Evolutionary conservation across 257 asterid genomes (phyloP).

Genomic region (Nicotiana tomentosiformis): DNA sequence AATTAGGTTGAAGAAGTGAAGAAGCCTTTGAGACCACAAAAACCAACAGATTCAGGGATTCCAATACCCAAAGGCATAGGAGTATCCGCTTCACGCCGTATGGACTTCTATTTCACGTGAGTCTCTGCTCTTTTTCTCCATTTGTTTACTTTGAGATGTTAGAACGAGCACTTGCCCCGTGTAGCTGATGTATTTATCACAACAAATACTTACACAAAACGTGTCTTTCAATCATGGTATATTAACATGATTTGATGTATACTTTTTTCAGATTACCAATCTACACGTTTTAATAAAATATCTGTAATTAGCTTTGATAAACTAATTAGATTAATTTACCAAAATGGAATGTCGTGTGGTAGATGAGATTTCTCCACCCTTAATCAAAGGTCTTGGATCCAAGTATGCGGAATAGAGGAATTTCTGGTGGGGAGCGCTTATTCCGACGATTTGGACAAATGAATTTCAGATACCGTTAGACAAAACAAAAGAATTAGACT

Average conservation of each 20-base stretch:
- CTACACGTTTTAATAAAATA: too few relatives aligned
- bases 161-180: not conserved
- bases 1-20: constrained; percentile 52
- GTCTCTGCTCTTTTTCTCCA: not conserved
- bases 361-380: too few relatives aligned
- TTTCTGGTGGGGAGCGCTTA: too few relatives aligned
- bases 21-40: constrained; percentile 44
- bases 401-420: too few relatives aligned
- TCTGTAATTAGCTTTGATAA: too few relatives aligned
- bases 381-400: too few relatives aligned
- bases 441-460: too few relatives aligned
- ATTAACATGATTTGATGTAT: not conserved
- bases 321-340: too few relatives aligned
- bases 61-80: constrained; percentile 43
- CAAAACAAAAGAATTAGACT: not conserved
- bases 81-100: constrained; percentile 21
- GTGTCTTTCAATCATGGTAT: not conserved
- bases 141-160: not conserved
- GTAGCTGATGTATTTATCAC: too few relatives aligned
- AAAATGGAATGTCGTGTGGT: too few relatives aligned
- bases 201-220: not conserved
- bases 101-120: constrained; percentile 64
- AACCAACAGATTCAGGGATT: constrained; percentile 39
- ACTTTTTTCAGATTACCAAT: too few relatives aligned
- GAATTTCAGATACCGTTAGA: too few relatives aligned